Base-by-base conservation (phyloP, 2,329 filamentous ascomycete species). In the Purpureocillium lavendulum region DNA sequence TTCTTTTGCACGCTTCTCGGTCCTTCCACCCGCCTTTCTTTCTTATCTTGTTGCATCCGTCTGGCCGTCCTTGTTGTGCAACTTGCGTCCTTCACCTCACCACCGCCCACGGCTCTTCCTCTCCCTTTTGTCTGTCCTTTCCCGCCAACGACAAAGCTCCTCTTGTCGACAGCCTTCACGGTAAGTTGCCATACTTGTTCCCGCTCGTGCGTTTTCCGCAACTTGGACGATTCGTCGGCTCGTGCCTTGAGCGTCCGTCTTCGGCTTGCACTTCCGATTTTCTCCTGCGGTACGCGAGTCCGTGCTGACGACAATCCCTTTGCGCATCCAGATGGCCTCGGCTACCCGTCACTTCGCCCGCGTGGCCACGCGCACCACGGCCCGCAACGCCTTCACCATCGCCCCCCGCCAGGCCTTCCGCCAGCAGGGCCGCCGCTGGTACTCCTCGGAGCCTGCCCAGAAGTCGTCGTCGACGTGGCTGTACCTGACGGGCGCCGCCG, bases 391-490 rank as follows among this genome's bases (percentile, higher is more conserved):
- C 48, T 73, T 85, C 59, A 66, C 70, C 49, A 68, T 73, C 40
- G 69, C 73, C 34, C 71, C 75, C 40, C 77, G 82, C 51, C 76
- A 83, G 54, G 73, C 77, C 50, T 81, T 88, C 71, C 84, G 83
- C 62, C 78, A 81, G 58, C 73, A 82, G 55, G 78, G 78, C 55
- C 84, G 82, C 51, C 85, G 87, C 50, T 81, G 80, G 64, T 94
- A 94, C 68, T 82, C 88, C 33, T 83, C 84, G 40, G 80, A 80
- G 64, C 66, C 77, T 39, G 64, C 69, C 52, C 70, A 75, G 61
- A 64, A 68, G 47, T 67, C 70, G 42, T 62, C 62, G 44, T 65
- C 64, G 12, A 49, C 62, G 37, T 67, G 77, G 49, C 58, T 81
- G 52, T 80, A 74, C 66, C 60, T 77, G 48, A 66, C 72, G 40